These are phyloP conservation scores for Zoysia japonica DNA, from an alignment of 176 grass and related monocot species.

Conservation along the genomic window DNA sequence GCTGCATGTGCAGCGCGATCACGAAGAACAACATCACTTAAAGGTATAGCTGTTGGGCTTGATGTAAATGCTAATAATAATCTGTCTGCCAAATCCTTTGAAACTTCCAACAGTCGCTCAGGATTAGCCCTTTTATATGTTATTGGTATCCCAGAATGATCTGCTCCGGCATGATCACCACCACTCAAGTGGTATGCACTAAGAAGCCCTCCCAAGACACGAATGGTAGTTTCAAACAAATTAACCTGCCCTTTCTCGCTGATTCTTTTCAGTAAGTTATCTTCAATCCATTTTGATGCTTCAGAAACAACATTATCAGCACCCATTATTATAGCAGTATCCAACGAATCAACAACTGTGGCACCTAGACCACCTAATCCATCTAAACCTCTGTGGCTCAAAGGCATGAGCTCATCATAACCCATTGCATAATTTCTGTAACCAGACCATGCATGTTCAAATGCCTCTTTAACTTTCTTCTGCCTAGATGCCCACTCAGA, in stretches of 20 bases:
- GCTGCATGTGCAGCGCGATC: constrained; percentile 78
- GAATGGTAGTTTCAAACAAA: constrained; percentile 96
- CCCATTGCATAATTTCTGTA: constrained; percentile 85
- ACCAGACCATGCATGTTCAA: constrained; percentile 91
- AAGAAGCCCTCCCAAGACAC: constrained; percentile 98
- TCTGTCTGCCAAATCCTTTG: constrained; percentile 80
- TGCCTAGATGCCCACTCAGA: constrained; percentile 64
- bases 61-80: constrained; percentile 82
- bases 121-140: constrained; percentile 55
- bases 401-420: constrained; percentile 95
- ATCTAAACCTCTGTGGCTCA: constrained; percentile 74
- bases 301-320: constrained; percentile 74
- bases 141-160: constrained; percentile 53
- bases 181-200: constrained; percentile 93
- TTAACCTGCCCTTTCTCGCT: constrained; percentile 92
- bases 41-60: constrained; percentile 91
- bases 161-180: constrained; percentile 40
- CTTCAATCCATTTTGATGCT: constrained; percentile 87
- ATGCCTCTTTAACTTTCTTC: constrained; percentile 94
- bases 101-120: constrained; percentile 72
- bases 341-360: constrained; percentile 87
- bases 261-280: constrained; percentile 75
- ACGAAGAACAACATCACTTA: constrained; percentile 88
- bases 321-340: constrained; percentile 97
- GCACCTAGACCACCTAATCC: constrained; percentile 94